A percentile compares a stretch with the other conserved stretches of the same genome.
These are phyloP conservation scores for Spathaspora gorwiae DNA, from an alignment of 805 yeast species.

Conservation along the genomic window DNA sequence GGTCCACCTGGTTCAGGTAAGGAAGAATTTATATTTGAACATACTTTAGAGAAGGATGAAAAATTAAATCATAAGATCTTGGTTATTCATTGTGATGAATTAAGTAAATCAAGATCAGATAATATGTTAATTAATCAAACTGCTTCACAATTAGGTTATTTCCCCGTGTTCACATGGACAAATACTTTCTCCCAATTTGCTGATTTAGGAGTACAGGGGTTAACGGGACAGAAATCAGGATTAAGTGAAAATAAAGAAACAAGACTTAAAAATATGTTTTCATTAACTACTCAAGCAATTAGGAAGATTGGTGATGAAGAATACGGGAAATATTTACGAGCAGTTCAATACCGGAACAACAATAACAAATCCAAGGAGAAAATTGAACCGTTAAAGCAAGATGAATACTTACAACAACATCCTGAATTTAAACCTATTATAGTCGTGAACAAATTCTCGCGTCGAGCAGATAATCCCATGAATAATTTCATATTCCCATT, in stretches of 20 bases:
- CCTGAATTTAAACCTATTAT: constrained; percentile 84
- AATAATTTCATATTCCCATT: constrained; percentile 67
- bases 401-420: constrained; percentile 76
- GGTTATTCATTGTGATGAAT: constrained; percentile 71
- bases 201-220: constrained; percentile 82
- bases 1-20: constrained; percentile 98
- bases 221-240: constrained; percentile 93
- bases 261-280: constrained; percentile 76
- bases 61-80: constrained; percentile 44
- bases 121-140: constrained; percentile 59
- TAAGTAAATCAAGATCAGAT: constrained; percentile 73
- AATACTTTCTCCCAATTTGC: constrained; percentile 71
- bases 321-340: constrained; percentile 23
- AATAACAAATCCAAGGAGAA: constrained; percentile 14
- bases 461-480: constrained; percentile 42
- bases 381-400: constrained; percentile 54
- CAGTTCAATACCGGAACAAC: constrained; percentile 15
- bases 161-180: constrained; percentile 92
- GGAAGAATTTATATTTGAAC: constrained; percentile 66
- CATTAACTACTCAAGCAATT: constrained; percentile 68
- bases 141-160: constrained; percentile 80
- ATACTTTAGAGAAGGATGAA: constrained; percentile 55
- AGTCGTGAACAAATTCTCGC: constrained; percentile 70
- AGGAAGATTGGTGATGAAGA: constrained; percentile 49
- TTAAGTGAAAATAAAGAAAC: constrained; percentile 77